Evolutionary conservation across 768 basidiomycete genomes (phyloP).

Genomic region (Naganishia antarctica): DNA sequence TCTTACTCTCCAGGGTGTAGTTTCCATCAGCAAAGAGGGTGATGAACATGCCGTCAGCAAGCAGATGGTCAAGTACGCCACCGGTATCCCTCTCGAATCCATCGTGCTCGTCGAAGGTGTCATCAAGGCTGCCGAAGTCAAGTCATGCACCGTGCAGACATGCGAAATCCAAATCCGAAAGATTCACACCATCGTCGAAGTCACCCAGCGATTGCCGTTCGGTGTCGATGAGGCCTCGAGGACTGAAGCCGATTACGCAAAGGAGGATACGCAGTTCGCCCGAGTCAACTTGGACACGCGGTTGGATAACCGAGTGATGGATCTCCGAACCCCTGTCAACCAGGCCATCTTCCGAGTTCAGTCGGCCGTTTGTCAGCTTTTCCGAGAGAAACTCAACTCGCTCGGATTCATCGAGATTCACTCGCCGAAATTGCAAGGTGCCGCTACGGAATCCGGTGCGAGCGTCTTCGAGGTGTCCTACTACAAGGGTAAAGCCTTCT

Average conservation of each 20-base stretch:
- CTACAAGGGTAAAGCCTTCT: constrained; percentile 92
- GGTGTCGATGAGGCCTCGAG: constrained; percentile 86
- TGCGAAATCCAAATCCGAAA: constrained; percentile 79
- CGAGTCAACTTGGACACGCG: constrained; percentile 87
- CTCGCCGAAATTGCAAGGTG: constrained; percentile 92
- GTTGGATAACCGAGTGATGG: constrained; percentile 86
- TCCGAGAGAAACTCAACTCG: constrained; percentile 71
- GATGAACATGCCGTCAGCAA: constrained; percentile 63
- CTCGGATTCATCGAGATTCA: constrained; percentile 90
- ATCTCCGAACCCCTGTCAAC: constrained; percentile 92
- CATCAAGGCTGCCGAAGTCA: constrained; percentile 76
- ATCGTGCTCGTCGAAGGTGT: constrained; percentile 85
- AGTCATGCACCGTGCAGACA: constrained; percentile 80
- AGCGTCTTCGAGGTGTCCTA: constrained; percentile 97
- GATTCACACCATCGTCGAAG: constrained; percentile 72
- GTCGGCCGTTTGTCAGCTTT: constrained; percentile 77
- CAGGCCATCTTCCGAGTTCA: constrained; percentile 93
- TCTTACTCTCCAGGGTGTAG: constrained; percentile 76
- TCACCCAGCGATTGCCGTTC: constrained; percentile 78
- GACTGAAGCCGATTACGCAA: constrained; percentile 66
- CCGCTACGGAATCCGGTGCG: constrained; percentile 93
- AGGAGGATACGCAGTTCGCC: constrained; percentile 53
- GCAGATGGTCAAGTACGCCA: constrained; percentile 94
- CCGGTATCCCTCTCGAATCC: constrained; percentile 69
- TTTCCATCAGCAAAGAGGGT: constrained; percentile 58